These are phyloP conservation scores for Eutypa lata DNA, from an alignment of 2,329 filamentous ascomycete genomes.

Conservation along the genomic window DNA sequence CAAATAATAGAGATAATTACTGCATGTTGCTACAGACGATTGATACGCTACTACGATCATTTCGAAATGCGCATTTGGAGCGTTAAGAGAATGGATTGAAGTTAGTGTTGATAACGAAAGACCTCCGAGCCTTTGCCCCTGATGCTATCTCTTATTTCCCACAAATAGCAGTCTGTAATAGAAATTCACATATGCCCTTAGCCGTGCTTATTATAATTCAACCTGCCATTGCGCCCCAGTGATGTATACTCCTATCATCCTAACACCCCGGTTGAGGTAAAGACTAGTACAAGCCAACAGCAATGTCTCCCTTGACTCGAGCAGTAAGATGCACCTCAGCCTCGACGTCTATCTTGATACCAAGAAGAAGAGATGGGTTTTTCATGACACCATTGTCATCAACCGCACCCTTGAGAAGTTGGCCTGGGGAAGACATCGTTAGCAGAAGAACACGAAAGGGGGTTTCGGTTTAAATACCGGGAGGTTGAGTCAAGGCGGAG, in stretches of 20 bases:
- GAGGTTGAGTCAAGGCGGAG: neutral
- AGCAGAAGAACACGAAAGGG: neutral
- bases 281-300: constrained; percentile 52
- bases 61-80: too few species aligned
- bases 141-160: too few species aligned
- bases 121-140: too few species aligned
- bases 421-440: constrained; percentile 31
- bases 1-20: too few species aligned
- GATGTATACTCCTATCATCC: neutral
- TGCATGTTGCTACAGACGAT: too few species aligned
- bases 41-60: too few species aligned
- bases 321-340: constrained; percentile 61
- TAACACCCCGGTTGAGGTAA: neutral
- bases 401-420: constrained; percentile 55
- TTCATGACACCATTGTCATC: constrained; percentile 57
- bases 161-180: too few species aligned
- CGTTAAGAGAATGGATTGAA: too few species aligned
- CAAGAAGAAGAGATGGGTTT: constrained; percentile 55
- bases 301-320: constrained; percentile 58
- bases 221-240: neutral
- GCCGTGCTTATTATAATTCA: too few species aligned
- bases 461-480: neutral
- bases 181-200: too few species aligned
- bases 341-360: constrained; percentile 62
- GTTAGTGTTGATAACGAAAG: too few species aligned